Percentiles rank a stretch among this genome's conserved stretches.
These are phyloP conservation scores for Actinomortierella ambigua DNA, from an alignment of 371 early-diverging fungal species.

Conservation along the genomic window DNA sequence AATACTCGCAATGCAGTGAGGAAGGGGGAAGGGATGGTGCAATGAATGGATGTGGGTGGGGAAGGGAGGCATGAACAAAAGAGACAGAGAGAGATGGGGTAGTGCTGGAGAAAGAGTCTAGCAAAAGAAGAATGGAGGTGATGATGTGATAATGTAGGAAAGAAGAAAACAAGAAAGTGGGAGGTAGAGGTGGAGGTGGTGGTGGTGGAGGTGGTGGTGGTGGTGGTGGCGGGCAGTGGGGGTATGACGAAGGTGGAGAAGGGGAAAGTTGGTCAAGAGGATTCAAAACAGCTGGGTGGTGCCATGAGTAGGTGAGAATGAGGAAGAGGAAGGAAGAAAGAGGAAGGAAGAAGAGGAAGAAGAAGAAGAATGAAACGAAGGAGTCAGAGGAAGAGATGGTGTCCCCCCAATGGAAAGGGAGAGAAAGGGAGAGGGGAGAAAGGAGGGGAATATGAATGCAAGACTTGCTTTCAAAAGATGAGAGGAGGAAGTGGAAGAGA, in stretches of 20 bases:
- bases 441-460: too few relatives aligned
- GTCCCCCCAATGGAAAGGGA: too few relatives aligned
- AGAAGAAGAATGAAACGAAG: neutral
- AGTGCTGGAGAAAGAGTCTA: neutral
- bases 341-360: neutral
- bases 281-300: neutral
- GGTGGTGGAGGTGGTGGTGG: neutral
- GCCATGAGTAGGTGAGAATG: neutral
- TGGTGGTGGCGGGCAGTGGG: neutral
- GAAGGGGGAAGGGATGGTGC: too few relatives aligned
- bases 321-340: neutral
- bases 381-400: too few relatives aligned
- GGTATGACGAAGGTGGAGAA: neutral
- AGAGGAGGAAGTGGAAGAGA: too few relatives aligned
- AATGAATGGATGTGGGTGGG: too few relatives aligned
- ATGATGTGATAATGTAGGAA: neutral
- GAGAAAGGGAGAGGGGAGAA: too few relatives aligned
- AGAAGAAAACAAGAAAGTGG: neutral
- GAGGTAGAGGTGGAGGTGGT: neutral
- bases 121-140: neutral
- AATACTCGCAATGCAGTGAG: too few relatives aligned
- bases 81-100: neutral
- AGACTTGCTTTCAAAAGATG: too few relatives aligned
- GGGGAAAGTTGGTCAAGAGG: neutral
- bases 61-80: neutral